Evolutionary conservation across 768 basidiomycete species (phyloP).

Genomic region (Chalciporus chontae): DNA sequence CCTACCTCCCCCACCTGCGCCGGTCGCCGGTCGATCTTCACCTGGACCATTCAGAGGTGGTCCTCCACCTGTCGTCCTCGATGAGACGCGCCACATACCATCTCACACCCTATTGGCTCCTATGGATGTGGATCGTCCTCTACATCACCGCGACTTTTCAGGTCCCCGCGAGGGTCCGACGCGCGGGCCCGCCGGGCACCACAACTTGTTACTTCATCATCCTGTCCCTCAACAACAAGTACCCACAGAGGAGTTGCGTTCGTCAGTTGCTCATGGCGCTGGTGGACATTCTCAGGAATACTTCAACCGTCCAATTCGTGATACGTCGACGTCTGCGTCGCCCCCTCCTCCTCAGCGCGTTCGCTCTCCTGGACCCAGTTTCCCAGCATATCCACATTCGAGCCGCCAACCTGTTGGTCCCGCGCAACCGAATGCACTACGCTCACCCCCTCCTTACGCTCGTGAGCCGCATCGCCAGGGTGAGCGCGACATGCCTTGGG

Average conservation of each 20-base stretch:
- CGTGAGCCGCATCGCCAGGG: slow-evolving; percentile 45
- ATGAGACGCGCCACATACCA: slow-evolving; percentile 65
- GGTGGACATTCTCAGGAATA: slow-evolving; percentile 52
- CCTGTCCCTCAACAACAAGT: slow-evolving; percentile 59
- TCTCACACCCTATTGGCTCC: slow-evolving; percentile 74
- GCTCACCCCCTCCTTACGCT: slow-evolving; percentile 58
- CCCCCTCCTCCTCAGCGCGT: slow-evolving; percentile 50
- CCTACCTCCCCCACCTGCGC: slow-evolving; percentile 59
- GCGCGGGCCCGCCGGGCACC: slow-evolving; percentile 56
- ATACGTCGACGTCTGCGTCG: slow-evolving; percentile 57
- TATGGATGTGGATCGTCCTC: slow-evolving; percentile 66
- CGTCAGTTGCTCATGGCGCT: slow-evolving; percentile 34
- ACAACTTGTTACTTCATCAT: slow-evolving; percentile 61
- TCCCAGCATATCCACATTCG: slow-evolving; percentile 46
- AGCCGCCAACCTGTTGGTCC: slow-evolving; percentile 49
- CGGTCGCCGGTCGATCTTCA: slow-evolving; percentile 45
- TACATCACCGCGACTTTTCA: slow-evolving; percentile 55
- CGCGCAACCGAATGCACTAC: slow-evolving; percentile 51
- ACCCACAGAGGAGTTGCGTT: slow-evolving; percentile 50
- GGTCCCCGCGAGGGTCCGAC: slow-evolving; percentile 40
- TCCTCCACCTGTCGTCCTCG: slow-evolving; percentile 75
- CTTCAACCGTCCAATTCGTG: slow-evolving; percentile 49
- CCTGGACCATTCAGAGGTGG: slow-evolving; percentile 80
- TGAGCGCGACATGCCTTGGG: slow-evolving; percentile 59
- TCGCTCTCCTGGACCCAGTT: slow-evolving; percentile 49